Evolutionary conservation across 176 grass and related monocot genomes (phyloP), one percentile per base, ranked within the genome.

Genomic region (Oryza officinalis): DNA sequence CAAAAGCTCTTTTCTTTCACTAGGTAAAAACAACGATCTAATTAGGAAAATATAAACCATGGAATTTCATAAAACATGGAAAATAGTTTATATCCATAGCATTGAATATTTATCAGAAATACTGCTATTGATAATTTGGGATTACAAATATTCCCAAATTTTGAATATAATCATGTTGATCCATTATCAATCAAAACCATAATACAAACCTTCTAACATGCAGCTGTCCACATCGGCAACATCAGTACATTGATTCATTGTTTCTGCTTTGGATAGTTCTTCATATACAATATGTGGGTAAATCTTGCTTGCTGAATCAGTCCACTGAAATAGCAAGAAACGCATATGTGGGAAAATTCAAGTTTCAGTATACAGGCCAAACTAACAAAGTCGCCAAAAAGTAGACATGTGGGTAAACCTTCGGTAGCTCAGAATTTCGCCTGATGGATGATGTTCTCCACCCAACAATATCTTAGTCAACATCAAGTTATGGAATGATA

Each of bases 371-470:
- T 61, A 67, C 28, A 15, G 8, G 49, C 37, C 74, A 77, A 87
- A 89, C 43, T 8, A 94, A 69, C 22, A 88, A 76, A 69, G 43
- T 9, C 67, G 65, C 59, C 67, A 22, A 69, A 1, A 47, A 76
- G 76, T 33, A 14, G 27, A 77, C 11, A 74, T 68, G 2, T 32
- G 71, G 23, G 31, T 20, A 60, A 83, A 99, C 96, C 89, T 90
- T 89, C 20, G 96, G 93, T 38, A 99, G 80, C 83, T 99, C 93
- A 13, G 93, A 92, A 80, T 86, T 87, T 46, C 90, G 86, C 71
- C 96, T 96, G 44, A 99, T 96, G 71, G 96, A 99, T 88, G 96
- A 96, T 72, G 96, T 99, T 81, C 93, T 93, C 96, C 96, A 99
- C 27, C 96, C 96, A 79, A 99, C 93, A 87, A 99, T 89, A 81